Percentiles rank a stretch among this genome's conserved stretches.
Conservation (phyloP, 441 rosid genomes). For the Dalechampia spathulata region DNA sequence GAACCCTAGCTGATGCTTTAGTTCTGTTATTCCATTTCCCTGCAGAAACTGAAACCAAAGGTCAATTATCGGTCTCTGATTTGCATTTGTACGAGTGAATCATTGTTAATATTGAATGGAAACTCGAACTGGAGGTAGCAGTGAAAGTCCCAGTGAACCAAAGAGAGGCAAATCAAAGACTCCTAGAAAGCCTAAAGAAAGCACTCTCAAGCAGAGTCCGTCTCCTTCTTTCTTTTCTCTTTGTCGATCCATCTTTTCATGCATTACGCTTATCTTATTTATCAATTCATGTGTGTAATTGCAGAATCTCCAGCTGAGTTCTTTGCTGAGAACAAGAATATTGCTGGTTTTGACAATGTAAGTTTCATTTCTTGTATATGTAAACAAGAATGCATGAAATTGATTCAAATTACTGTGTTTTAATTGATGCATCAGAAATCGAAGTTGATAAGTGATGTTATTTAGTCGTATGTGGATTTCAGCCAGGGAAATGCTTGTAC, state of each 20-base stretch:
- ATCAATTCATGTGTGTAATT: not conserved
- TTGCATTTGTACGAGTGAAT: too few species aligned
- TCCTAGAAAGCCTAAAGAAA: conserved; percentile 53
- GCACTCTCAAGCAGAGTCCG: conserved; percentile 86
- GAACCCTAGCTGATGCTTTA: too few species aligned
- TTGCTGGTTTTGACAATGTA: conserved; percentile 96
- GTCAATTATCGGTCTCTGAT: too few species aligned
- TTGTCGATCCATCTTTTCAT: not conserved
- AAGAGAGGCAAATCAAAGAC: conserved; percentile 64
- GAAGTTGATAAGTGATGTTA: not conserved
- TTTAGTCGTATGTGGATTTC: conserved; percentile 9
- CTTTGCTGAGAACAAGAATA: conserved; percentile 97
- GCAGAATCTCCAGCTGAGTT: conserved; percentile 99
- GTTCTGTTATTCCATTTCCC: too few species aligned
- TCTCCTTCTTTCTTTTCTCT: conserved; percentile 6
- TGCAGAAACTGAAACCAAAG: too few species aligned
- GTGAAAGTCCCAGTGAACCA: conserved; percentile 36
- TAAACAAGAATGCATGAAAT: too few species aligned
- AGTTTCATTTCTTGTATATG: conserved; percentile 13
- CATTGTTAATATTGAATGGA: too few species aligned
- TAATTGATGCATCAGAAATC: not conserved
- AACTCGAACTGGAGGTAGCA: conserved; percentile 24
- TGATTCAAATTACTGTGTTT: not conserved
- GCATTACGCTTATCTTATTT: not conserved
- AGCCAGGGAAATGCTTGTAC: conserved; percentile 91